These are phyloP conservation scores for Ogataea pini DNA, from an alignment of 805 yeast species.

Conservation along the genomic window DNA sequence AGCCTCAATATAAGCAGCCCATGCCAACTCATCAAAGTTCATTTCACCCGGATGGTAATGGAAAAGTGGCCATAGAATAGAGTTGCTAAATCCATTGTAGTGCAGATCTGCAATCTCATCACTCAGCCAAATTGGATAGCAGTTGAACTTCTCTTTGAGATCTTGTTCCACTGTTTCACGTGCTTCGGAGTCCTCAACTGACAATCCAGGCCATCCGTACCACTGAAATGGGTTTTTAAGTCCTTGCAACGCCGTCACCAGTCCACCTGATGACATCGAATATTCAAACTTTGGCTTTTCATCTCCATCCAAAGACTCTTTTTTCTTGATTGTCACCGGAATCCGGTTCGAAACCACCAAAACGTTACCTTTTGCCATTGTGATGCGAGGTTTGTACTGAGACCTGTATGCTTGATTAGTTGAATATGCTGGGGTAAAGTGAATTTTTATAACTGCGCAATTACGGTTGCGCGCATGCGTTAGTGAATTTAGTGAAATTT, in stretches of 20 bases:
- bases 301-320: constrained; percentile 9
- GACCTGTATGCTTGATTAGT: not conserved
- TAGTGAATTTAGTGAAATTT: not conserved
- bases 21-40: constrained; percentile 94
- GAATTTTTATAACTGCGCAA: not conserved
- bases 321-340: constrained; percentile 85
- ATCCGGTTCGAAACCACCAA: constrained; percentile 91
- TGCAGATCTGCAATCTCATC: constrained; percentile 94
- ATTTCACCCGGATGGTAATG: constrained; percentile 99
- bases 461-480: not conserved
- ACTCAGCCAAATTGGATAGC: constrained; percentile 83
- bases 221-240: constrained; percentile 88
- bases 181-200: constrained; percentile 70
- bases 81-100: constrained; percentile 93
- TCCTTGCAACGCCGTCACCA: constrained; percentile 94
- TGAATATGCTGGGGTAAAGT: not conserved
- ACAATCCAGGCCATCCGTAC: constrained; percentile 98
- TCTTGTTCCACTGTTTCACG: constrained; percentile 68
- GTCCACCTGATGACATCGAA: constrained; percentile 94
- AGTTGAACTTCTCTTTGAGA: constrained; percentile 73
- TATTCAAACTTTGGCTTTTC: constrained; percentile 75
- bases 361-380: constrained; percentile 58
- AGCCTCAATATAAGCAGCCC: constrained; percentile 97
- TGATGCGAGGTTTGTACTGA: too few relatives aligned
- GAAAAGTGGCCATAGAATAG: constrained; percentile 96